phyloP scores from a whole-genome alignment of 805 yeast genomes.

The Suhomyces emberorum region DNA sequence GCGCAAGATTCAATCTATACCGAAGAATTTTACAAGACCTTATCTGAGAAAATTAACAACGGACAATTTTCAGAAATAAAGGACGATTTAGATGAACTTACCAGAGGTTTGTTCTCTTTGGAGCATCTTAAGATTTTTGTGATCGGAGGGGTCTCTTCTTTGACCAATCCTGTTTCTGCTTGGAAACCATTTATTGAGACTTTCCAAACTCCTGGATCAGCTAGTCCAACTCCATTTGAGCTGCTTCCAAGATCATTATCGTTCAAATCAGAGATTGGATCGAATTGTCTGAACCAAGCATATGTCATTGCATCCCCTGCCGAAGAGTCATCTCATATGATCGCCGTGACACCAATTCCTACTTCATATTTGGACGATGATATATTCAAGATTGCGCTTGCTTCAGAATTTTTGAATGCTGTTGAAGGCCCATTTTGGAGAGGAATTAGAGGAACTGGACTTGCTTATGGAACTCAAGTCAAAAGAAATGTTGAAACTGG shows the following conservation, averaged over 20 bases:
- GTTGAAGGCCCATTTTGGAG: constrained; percentile 98
- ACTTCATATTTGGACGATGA: constrained; percentile 47
- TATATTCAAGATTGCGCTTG: constrained; percentile 64
- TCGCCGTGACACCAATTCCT: constrained; percentile 59
- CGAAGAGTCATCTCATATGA: constrained; percentile 74
- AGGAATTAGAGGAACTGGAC: constrained; percentile 90
- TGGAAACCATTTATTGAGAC: constrained; percentile 46
- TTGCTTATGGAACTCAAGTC: constrained; percentile 84
- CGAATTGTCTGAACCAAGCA: constrained; percentile 50
- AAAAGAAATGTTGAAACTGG: constrained; percentile 62
- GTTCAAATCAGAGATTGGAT: constrained; percentile 56
- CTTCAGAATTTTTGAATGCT: constrained; percentile 72
- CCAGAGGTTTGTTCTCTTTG: constrained; percentile 49
- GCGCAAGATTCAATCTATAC: constrained; percentile 63
- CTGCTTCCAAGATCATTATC: constrained; percentile 52
- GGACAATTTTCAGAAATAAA: constrained; percentile 51
- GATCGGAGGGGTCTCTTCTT: constrained; percentile 59
- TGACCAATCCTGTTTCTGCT: constrained; percentile 53
- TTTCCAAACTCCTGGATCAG: constrained; percentile 7
- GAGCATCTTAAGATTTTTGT: constrained; percentile 66
- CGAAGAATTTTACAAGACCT: constrained; percentile 51
- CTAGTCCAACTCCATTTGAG: constrained; percentile 13
- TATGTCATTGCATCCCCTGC: constrained; percentile 72
- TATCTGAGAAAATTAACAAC: constrained; percentile 46
- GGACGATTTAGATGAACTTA: constrained; percentile 49